Conservation (phyloP, 2,329 filamentous ascomycete genomes). For the Cordyceps pruinosa region DNA sequence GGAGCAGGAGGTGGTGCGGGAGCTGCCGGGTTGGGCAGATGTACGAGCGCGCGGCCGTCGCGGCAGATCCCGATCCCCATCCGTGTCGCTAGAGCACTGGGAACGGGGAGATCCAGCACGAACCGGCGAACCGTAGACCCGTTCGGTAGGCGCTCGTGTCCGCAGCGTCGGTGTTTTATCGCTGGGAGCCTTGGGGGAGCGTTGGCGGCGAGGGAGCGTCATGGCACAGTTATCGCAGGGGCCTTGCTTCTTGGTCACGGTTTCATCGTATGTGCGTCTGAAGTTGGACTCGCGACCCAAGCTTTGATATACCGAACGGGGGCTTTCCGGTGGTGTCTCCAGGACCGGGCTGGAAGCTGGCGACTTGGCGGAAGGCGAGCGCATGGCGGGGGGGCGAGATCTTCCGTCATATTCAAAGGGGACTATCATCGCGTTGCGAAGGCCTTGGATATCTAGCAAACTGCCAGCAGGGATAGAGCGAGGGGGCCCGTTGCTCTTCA, state of each 20-base stretch:
- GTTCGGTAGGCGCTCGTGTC: constrained; percentile 53
- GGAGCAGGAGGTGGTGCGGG: constrained; percentile 43
- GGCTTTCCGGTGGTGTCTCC: constrained; percentile 54
- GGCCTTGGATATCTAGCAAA: constrained; percentile 36
- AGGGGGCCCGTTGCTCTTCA: constrained; percentile 28
- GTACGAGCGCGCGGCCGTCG: constrained; percentile 34
- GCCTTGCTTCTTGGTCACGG: constrained; percentile 55
- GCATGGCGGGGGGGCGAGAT: constrained; percentile 32
- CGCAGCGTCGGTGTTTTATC: constrained; percentile 49
- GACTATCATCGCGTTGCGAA: constrained; percentile 37
- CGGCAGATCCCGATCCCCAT: constrained; percentile 41
- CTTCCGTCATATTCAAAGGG: constrained; percentile 39
- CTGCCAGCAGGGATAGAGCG: constrained; percentile 34
- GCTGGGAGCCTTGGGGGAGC: constrained; percentile 20
- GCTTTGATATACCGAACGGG: constrained; percentile 34
- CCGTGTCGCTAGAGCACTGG: constrained; percentile 44
- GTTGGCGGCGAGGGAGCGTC: constrained; percentile 45
- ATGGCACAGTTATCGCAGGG: constrained; percentile 64
- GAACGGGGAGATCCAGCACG: constrained; percentile 47
- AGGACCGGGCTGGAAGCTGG: constrained; percentile 35
- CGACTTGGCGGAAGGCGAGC: constrained; percentile 21
- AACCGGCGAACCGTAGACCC: constrained; percentile 44
- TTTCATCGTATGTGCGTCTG: constrained; percentile 56
- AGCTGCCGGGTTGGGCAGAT: constrained; percentile 37
- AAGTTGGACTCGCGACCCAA: constrained; percentile 52